phyloP scores from a whole-genome alignment of 495 filamentous ascomycete species.

The Podospora appendiculata region DNA sequence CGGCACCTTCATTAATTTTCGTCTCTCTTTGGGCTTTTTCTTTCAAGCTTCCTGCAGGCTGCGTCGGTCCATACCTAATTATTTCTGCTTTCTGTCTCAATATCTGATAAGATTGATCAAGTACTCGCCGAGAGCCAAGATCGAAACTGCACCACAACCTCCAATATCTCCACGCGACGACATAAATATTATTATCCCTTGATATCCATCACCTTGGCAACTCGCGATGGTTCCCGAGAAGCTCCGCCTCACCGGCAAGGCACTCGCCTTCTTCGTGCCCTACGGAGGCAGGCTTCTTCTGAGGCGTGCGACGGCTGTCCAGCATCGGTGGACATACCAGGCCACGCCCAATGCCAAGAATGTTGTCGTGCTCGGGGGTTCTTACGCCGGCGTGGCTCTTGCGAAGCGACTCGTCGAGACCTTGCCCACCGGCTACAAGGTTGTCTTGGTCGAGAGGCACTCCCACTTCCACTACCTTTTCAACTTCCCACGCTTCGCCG shows the following conservation, averaged over 20 bases:
- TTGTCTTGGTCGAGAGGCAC: slow-evolving; percentile 41
- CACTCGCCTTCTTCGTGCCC: neutral
- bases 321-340: slow-evolving; percentile 1
- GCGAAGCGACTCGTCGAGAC: slow-evolving; percentile 35
- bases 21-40: too few relatives aligned
- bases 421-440: slow-evolving; percentile 35
- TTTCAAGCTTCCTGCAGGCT: neutral
- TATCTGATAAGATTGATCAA: too few relatives aligned
- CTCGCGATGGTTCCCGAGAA: neutral
- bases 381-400: slow-evolving; percentile 53
- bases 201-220: neutral
- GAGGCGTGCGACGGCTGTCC: slow-evolving; percentile 1
- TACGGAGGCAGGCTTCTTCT: neutral
- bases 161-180: neutral
- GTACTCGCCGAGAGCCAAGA: neutral
- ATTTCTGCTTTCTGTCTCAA: too few relatives aligned
- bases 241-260: neutral
- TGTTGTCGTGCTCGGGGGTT: slow-evolving; percentile 52
- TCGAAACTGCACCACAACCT: neutral
- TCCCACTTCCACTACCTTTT: slow-evolving; percentile 42
- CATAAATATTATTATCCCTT: neutral
- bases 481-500: slow-evolving; percentile 30
- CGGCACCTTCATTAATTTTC: too few relatives aligned
- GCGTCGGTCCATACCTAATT: neutral
- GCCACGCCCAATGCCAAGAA: slow-evolving; percentile 23